These are phyloP conservation scores for Xylaria sp. DNA, from an alignment of 2,329 filamentous ascomycete genomes.

Conservation along the genomic window DNA sequence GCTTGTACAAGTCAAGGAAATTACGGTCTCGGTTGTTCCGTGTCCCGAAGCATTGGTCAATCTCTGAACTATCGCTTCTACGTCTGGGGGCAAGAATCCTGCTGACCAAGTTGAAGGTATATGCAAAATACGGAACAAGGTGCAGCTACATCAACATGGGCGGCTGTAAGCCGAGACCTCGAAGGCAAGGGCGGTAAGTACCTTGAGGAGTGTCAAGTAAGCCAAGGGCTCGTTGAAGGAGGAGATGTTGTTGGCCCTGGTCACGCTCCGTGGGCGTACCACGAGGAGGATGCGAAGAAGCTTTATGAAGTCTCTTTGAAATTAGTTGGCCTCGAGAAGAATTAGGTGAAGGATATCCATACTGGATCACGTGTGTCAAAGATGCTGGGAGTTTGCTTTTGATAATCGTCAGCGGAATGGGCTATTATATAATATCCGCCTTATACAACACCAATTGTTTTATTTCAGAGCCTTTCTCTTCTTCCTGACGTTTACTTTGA, in stretches of 20 bases:
- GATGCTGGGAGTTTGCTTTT: background rate
- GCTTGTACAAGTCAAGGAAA: background rate
- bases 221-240: conserved; percentile 4
- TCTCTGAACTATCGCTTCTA: background rate
- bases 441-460: background rate
- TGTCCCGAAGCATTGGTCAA: background rate
- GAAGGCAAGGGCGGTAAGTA: conserved; percentile 50
- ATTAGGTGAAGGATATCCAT: background rate
- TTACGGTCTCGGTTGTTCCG: background rate
- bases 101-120: conserved; percentile 36
- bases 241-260: conserved; percentile 2
- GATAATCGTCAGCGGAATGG: background rate
- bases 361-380: background rate
- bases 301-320: conserved; percentile 4
- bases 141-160: conserved; percentile 49
- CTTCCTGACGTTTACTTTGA: conserved; percentile 25
- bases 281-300: conserved; percentile 16
- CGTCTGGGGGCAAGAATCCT: background rate
- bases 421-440: background rate
- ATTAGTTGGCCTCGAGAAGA: background rate
- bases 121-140: conserved; percentile 44
- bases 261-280: conserved; percentile 7
- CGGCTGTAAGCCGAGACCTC: conserved; percentile 44
- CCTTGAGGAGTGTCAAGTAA: conserved; percentile 24
- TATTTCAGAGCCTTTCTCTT: conserved; percentile 29